Evolutionary conservation across 768 basidiomycete genomes (phyloP).

Genomic region (Leccinellum rugosiceps): DNA sequence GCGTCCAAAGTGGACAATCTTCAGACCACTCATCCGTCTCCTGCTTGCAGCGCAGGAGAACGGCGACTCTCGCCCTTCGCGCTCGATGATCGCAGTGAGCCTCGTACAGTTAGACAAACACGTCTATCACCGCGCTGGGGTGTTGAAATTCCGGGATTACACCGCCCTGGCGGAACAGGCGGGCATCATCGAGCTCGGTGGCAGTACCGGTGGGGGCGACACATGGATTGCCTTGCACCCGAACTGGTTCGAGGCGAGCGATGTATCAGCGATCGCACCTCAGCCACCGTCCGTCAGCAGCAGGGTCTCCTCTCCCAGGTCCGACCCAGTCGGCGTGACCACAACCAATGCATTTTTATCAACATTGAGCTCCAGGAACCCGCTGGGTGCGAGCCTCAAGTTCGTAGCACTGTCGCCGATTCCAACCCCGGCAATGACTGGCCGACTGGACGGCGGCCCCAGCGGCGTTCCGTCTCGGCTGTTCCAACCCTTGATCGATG

Average conservation of each 20-base stretch:
- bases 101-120: constrained; percentile 29
- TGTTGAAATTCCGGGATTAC: constrained; percentile 27
- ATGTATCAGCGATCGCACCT: not conserved
- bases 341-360: not conserved
- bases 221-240: constrained; percentile 31
- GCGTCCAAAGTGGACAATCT: constrained; percentile 23
- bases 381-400: not conserved
- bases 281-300: not conserved
- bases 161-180: constrained; percentile 23
- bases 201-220: not conserved
- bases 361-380: constrained; percentile 5
- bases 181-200: constrained; percentile 27
- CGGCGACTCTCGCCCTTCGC: constrained; percentile 34
- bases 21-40: constrained; percentile 27
- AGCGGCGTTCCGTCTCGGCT: not conserved
- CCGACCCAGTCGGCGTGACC: constrained; percentile 6
- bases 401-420: not conserved
- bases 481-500: constrained; percentile 32
- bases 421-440: not conserved
- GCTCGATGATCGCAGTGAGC: constrained; percentile 37
- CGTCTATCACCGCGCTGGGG: constrained; percentile 27
- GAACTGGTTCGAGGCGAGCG: constrained; percentile 15
- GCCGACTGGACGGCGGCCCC: not conserved
- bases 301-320: constrained; percentile 12
- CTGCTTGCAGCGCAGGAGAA: constrained; percentile 24